These are phyloP conservation scores for Alternaria consortialis DNA, from an alignment of 2,329 filamentous ascomycete species.

Conservation along the genomic window DNA sequence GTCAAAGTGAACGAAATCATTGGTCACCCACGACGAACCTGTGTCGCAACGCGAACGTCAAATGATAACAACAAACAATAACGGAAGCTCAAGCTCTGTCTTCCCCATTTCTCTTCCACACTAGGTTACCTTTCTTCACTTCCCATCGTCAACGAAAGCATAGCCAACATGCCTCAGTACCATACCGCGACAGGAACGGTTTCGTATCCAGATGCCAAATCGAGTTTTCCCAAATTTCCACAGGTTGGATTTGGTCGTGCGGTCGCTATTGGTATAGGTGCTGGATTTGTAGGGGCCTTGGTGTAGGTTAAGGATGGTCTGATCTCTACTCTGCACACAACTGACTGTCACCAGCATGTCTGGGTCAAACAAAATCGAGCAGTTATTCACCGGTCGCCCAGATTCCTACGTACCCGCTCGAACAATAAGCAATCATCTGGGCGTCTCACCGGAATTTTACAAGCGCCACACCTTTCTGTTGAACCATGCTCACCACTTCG, in stretches of 20 bases:
- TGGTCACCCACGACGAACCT: background rate
- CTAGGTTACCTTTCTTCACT: background rate
- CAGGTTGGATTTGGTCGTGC: conserved; percentile 29
- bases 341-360: conserved; percentile 35
- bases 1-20: conserved; percentile 12
- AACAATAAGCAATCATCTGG: conserved; percentile 39
- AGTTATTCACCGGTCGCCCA: conserved; percentile 39
- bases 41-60: background rate
- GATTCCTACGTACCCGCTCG: conserved; percentile 45
- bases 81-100: background rate
- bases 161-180: conserved; percentile 24
- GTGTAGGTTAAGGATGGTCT: conserved; percentile 7
- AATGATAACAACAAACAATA: background rate
- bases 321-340: background rate
- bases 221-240: conserved; percentile 26
- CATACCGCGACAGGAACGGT: conserved; percentile 19
- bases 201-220: conserved; percentile 28
- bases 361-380: conserved; percentile 39
- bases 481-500: conserved; percentile 40
- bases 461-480: conserved; percentile 29
- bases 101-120: background rate
- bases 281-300: conserved; percentile 26
- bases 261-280: conserved; percentile 28
- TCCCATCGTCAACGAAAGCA: too few species aligned
- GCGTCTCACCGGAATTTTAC: conserved; percentile 24